These are phyloP conservation scores for Erythrophleum fordii DNA, from an alignment of 306 rosid genomes.

Conservation along the genomic window DNA sequence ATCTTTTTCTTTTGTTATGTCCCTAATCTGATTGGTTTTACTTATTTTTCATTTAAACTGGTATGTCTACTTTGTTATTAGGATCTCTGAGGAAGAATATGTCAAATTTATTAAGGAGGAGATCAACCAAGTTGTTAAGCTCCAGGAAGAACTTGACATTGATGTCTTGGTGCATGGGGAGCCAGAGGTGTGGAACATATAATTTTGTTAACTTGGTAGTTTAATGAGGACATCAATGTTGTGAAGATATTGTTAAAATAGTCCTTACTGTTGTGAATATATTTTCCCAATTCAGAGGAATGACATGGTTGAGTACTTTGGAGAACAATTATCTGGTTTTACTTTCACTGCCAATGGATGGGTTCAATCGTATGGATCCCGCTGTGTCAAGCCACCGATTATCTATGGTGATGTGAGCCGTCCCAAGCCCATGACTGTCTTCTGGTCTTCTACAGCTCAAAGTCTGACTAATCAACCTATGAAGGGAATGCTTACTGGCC, in stretches of 20 bases:
- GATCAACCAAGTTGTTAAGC: conserved; percentile 60
- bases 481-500: conserved; percentile 80
- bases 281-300: conserved; percentile 56
- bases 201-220: neutral
- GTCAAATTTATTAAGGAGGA: conserved; percentile 59
- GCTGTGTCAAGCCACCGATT: conserved; percentile 74
- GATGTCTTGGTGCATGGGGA: conserved; percentile 75
- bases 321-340: conserved; percentile 69
- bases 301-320: conserved; percentile 76
- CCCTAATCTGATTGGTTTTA: neutral
- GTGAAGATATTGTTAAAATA: conserved; percentile 2
- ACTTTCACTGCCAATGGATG: conserved; percentile 73
- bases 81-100: conserved; percentile 63
- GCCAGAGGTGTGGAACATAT: conserved; percentile 58
- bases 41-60: neutral
- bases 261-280: neutral
- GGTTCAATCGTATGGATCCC: conserved; percentile 73
- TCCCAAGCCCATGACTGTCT: conserved; percentile 72
- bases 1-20: neutral
- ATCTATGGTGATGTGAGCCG: conserved; percentile 76
- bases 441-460: conserved; percentile 66
- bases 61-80: conserved; percentile 13
- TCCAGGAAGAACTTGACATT: conserved; percentile 71
- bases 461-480: conserved; percentile 58
- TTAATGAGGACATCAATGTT: neutral